Conservation (phyloP, 2,329 filamentous ascomycete genomes). For the Hymenoscyphus infarciens region DNA sequence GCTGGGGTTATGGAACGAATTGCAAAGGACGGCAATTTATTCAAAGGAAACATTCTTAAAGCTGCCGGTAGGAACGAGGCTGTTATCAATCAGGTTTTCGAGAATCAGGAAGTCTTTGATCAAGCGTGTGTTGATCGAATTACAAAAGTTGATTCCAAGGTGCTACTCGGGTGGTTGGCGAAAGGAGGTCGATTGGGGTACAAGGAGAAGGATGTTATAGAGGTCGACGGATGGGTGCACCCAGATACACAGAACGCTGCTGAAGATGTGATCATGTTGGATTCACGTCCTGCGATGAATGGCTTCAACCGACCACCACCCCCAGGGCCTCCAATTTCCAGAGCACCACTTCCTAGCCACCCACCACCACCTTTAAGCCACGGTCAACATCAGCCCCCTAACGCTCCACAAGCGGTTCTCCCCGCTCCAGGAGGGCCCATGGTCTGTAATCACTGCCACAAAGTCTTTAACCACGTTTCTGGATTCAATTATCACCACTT, state of each 20-base stretch:
- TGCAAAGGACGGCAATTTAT: constrained; percentile 23
- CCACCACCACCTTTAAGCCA: background rate
- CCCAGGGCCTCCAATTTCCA: background rate
- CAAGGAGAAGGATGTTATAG: constrained; percentile 28
- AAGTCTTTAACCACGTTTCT: constrained; percentile 4
- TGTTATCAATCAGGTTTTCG: constrained; percentile 22
- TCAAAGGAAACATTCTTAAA: constrained; percentile 21
- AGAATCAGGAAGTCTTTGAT: constrained; percentile 21
- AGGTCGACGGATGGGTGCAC: constrained; percentile 26
- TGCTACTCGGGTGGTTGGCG: constrained; percentile 29
- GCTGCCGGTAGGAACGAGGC: constrained; percentile 15
- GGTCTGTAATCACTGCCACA: constrained; percentile 10
- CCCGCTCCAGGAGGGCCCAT: constrained; percentile 1
- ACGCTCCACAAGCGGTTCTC: background rate
- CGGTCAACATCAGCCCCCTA: background rate
- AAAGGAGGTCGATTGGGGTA: constrained; percentile 30
- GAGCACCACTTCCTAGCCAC: background rate
- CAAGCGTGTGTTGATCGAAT: constrained; percentile 19
- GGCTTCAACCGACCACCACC: background rate
- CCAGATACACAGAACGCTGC: constrained; percentile 13
- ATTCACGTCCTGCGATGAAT: background rate
- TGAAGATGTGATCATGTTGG: background rate
- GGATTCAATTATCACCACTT: constrained; percentile 19
- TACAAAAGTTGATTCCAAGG: constrained; percentile 23
- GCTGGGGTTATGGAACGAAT: constrained; percentile 23